phyloP scores from a whole-genome alignment of 805 yeast species.

The Kuraishia molischiana region DNA sequence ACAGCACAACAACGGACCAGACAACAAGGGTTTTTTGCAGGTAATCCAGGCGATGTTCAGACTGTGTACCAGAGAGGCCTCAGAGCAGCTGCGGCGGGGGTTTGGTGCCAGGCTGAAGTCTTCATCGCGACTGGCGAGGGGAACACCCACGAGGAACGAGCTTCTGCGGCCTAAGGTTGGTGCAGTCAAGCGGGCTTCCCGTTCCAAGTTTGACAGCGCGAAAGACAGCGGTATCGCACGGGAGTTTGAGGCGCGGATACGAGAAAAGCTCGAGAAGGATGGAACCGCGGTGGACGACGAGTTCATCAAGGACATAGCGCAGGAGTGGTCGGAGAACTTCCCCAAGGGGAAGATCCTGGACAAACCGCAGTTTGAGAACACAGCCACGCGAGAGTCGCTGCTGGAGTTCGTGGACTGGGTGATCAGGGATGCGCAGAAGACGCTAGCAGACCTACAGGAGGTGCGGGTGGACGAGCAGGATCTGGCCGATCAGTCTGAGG shows the following conservation, averaged over 20 bases:
- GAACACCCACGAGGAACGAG: neutral
- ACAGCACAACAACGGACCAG: no score
- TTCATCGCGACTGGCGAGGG: neutral
- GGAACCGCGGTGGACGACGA: neutral
- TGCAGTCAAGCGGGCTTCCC: neutral
- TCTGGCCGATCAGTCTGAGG: neutral
- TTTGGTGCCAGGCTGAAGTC: neutral
- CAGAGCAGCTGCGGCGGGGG: neutral
- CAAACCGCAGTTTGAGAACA: neutral
- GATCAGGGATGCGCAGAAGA: conserved; percentile 1
- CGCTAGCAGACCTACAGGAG: conserved; percentile 2
- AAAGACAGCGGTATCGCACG: neutral
- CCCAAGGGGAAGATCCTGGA: neutral
- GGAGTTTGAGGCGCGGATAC: neutral
- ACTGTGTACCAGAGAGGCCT: no score
- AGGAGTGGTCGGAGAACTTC: neutral
- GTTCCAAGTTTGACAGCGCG: neutral
- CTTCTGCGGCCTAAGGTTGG: neutral
- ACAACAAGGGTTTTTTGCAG: no score
- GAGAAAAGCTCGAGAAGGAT: neutral
- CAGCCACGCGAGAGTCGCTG: neutral
- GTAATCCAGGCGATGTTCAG: no score
- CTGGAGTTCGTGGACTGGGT: conserved; percentile 3
- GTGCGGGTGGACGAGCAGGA: neutral
- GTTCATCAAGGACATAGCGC: neutral